phyloP scores from a whole-genome alignment of 805 yeast genomes.

The Sugiyamaella boreocaroliniensis region DNA sequence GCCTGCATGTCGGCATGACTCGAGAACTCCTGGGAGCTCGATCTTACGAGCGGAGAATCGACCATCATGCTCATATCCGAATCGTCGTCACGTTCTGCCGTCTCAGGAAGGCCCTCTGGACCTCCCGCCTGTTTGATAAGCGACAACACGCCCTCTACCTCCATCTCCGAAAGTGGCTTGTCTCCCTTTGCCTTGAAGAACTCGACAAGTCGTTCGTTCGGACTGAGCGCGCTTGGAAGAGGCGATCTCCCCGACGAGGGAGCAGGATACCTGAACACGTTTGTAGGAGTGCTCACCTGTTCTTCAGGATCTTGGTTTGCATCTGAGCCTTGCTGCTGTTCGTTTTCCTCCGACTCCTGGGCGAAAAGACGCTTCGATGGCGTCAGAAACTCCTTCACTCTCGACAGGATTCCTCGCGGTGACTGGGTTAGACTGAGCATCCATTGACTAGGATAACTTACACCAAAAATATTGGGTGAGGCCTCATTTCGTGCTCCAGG shows the following conservation, averaged over 20 bases:
- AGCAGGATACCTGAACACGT: constrained; percentile 6
- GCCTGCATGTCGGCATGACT: not conserved
- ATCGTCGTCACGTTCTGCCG: not conserved
- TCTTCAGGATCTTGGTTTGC: not conserved
- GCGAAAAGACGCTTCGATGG: constrained; percentile 8
- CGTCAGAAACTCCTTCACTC: constrained; percentile 8
- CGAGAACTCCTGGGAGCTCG: not conserved
- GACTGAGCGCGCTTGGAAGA: constrained; percentile 17
- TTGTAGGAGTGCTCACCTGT: not conserved
- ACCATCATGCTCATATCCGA: not conserved
- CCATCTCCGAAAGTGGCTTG: constrained; percentile 63
- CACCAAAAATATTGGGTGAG: not conserved
- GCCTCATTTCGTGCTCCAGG: not conserved
- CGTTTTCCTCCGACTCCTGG: not conserved
- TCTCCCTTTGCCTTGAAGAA: constrained; percentile 74
- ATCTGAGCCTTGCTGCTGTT: not conserved
- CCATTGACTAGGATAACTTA: not conserved
- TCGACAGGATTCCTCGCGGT: constrained; percentile 10
- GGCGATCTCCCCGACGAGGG: not conserved
- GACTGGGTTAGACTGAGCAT: not conserved
- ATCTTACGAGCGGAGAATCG: not conserved
- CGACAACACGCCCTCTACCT: constrained; percentile 59
- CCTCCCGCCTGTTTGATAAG: constrained; percentile 16
- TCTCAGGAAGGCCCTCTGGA: not conserved
- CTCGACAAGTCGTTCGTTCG: constrained; percentile 56